Evolutionary conservation across 208 protist genomes (phyloP).

Genomic region (Cochliopodium minus): DNA sequence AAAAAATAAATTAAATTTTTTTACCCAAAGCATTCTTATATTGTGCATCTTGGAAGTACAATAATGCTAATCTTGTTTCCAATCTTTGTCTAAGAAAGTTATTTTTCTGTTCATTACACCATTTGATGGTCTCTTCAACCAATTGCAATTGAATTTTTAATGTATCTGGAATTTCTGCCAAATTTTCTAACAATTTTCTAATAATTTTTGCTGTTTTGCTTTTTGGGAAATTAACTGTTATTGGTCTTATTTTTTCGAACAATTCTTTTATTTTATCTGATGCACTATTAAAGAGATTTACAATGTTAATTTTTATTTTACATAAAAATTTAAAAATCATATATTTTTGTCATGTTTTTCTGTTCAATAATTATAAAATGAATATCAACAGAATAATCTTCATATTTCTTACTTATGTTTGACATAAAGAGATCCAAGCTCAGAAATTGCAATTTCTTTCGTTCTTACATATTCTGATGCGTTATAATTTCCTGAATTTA

Average conservation of each 20-base stretch:
- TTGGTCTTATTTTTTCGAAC: conserved; percentile 36
- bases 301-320: no score
- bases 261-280: conserved; percentile 41
- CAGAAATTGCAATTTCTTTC: no score
- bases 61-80: conserved; percentile 66
- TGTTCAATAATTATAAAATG: no score
- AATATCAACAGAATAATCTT: no score
- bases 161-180: conserved; percentile 51
- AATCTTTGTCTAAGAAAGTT: conserved; percentile 86
- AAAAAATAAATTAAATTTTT: no score
- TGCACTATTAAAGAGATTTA: no score
- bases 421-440: no score
- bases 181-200: conserved; percentile 54
- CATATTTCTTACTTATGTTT: no score
- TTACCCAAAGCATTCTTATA: conserved; percentile 51
- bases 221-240: conserved; percentile 60
- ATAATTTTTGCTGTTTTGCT: conserved; percentile 70
- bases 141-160: conserved; percentile 58
- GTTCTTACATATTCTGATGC: no score
- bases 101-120: conserved; percentile 75
- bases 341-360: no score
- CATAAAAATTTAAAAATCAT: no score
- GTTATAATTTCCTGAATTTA: no score
- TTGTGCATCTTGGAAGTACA: conserved; percentile 65
- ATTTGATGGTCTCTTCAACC: conserved; percentile 75